Evolutionary conservation across 1,139 yeast species (phyloP).

Genomic region (Lodderomyces beijingensis): DNA sequence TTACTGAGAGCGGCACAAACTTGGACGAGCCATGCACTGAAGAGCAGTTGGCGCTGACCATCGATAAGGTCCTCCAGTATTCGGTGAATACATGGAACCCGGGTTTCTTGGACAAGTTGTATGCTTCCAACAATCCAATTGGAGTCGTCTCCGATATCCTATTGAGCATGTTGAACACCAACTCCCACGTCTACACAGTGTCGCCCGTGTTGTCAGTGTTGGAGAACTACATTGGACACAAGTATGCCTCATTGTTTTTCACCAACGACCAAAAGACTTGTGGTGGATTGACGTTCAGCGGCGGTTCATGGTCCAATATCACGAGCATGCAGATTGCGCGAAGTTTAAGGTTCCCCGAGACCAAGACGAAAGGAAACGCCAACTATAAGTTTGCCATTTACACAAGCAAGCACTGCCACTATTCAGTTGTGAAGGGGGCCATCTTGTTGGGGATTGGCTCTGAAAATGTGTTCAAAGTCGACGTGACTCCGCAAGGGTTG

Average conservation of each 20-base stretch:
- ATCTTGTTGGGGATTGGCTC: conserved; percentile 73
- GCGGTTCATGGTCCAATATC: conserved; percentile 85
- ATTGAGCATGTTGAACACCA: conserved; percentile 70
- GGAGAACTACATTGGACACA: conserved; percentile 63
- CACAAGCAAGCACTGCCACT: conserved; percentile 72
- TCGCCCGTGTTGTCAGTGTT: conserved; percentile 77
- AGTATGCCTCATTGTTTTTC: conserved; percentile 66
- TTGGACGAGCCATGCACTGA: conserved; percentile 17
- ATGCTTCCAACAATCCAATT: conserved; percentile 80
- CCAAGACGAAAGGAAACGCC: conserved; percentile 59
- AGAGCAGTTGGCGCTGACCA: conserved; percentile 37
- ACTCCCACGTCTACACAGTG: conserved; percentile 82
- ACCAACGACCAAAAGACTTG: conserved; percentile 33
- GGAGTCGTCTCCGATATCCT: conserved; percentile 74
- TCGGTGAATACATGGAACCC: conserved; percentile 87
- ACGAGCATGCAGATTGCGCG: conserved; percentile 80
- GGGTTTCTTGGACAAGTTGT: conserved; percentile 79
- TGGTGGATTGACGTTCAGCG: conserved; percentile 84
- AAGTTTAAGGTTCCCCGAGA: conserved; percentile 61
- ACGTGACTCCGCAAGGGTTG: conserved; percentile 52
- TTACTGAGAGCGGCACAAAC: conserved; percentile 12
- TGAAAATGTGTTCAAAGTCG: conserved; percentile 57
- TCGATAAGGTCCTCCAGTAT: conserved; percentile 57
- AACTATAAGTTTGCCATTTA: conserved; percentile 60
- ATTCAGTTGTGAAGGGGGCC: conserved; percentile 80